These are phyloP conservation scores for Solanum hybrid DNA, from an alignment of 305 asterid species.

Conservation along the genomic window DNA sequence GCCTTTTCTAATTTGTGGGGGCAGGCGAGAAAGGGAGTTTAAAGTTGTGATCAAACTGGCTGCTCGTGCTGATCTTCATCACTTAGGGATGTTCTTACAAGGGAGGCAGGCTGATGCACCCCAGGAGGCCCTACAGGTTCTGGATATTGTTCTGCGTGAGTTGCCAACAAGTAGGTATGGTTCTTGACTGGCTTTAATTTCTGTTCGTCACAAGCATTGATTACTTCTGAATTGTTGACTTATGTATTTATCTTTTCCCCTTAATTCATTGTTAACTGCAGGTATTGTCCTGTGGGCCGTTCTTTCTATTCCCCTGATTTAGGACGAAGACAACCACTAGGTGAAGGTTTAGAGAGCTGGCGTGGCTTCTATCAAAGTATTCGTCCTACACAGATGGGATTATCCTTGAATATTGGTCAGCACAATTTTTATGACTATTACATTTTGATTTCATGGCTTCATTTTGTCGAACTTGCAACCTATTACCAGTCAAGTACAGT, in stretches of 20 bases:
- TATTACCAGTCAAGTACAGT: not conserved
- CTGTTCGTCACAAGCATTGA: not conserved
- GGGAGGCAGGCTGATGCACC: slow-evolving; percentile 98
- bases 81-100: slow-evolving; percentile 80
- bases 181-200: not conserved
- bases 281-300: slow-evolving; percentile 78
- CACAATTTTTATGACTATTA: not conserved
- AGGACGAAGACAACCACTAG: slow-evolving; percentile 84
- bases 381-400: slow-evolving; percentile 98
- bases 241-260: not conserved
- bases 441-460: not conserved
- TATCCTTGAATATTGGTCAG: slow-evolving; percentile 90
- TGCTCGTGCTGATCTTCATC: slow-evolving; percentile 95
- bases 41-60: slow-evolving; percentile 85
- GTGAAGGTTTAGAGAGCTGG: slow-evolving; percentile 98
- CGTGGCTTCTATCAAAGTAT: slow-evolving; percentile 97
- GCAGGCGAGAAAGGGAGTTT: slow-evolving; percentile 78
- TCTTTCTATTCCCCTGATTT: slow-evolving; percentile 80
- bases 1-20: not conserved
- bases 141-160: slow-evolving; percentile 93
- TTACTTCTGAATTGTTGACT: not conserved
- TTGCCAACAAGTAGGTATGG: slow-evolving; percentile 68
- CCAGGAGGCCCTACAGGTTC: slow-evolving; percentile 91
- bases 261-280: slow-evolving; percentile 11
- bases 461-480: not conserved